Conservation (phyloP, 2,329 filamentous ascomycete genomes). For the Fusarium dimerum region DNA sequence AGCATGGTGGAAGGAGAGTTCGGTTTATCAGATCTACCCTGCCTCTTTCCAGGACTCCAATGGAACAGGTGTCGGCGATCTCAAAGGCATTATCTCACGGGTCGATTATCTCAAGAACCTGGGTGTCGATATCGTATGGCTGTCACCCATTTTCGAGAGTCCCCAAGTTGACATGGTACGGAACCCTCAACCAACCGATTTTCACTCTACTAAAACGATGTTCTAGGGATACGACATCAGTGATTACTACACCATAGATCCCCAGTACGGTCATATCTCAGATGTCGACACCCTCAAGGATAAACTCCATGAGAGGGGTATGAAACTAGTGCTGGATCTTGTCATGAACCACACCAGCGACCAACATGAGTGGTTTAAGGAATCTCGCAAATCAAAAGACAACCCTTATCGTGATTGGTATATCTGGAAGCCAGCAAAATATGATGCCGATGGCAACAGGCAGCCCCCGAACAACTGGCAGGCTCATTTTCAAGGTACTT, state of each 20-base stretch:
- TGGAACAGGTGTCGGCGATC: slow-evolving; percentile 55
- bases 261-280: slow-evolving; percentile 65
- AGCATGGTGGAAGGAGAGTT: slow-evolving; percentile 61
- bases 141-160: slow-evolving; percentile 48
- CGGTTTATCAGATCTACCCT: slow-evolving; percentile 63
- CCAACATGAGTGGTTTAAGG: slow-evolving; percentile 60
- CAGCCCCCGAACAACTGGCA: slow-evolving; percentile 63
- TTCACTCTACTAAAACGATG: not conserved
- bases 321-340: slow-evolving; percentile 72
- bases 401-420: slow-evolving; percentile 63
- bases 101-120: slow-evolving; percentile 56
- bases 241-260: slow-evolving; percentile 67
- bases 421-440: slow-evolving; percentile 63
- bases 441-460: slow-evolving; percentile 56
- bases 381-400: slow-evolving; percentile 54
- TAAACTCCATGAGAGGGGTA: slow-evolving; percentile 60
- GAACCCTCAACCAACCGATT: not conserved
- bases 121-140: slow-evolving; percentile 61
- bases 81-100: slow-evolving; percentile 58
- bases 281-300: slow-evolving; percentile 67
- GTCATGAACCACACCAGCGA: slow-evolving; percentile 71
- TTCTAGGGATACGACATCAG: slow-evolving; percentile 66
- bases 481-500: slow-evolving; percentile 40
- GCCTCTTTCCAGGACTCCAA: slow-evolving; percentile 62
- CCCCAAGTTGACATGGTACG: slow-evolving; percentile 65